These are phyloP conservation scores for Datura wrightii DNA, from an alignment of 257 asterid genomes.

Conservation along the genomic window DNA sequence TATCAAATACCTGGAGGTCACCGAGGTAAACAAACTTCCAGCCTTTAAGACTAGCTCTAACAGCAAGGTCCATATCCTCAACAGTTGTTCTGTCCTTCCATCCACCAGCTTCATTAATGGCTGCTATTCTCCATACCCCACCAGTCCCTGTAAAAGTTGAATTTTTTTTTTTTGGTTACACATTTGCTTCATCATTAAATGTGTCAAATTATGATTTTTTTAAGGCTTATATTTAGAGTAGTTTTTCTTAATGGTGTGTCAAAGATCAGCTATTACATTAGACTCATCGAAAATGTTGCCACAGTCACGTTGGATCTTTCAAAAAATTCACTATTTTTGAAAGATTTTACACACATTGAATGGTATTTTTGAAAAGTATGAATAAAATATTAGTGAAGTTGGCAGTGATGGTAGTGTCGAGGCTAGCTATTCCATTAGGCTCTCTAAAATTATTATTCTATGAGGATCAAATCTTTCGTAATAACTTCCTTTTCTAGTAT, in stretches of 20 bases:
- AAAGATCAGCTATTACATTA: background rate
- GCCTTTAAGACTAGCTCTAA: slow-evolving; percentile 91
- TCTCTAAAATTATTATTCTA: background rate
- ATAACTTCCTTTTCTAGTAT: background rate
- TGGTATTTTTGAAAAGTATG: background rate
- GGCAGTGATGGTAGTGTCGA: too few species aligned
- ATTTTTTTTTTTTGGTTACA: background rate
- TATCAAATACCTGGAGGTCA: slow-evolving; percentile 70
- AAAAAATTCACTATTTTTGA: background rate
- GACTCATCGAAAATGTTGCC: background rate
- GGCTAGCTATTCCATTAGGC: background rate
- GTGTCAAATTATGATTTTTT: too few species aligned
- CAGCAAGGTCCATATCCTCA: slow-evolving; percentile 98
- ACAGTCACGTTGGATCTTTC: background rate
- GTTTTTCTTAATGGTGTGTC: background rate
- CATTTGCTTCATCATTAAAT: background rate
- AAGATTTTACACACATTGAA: background rate
- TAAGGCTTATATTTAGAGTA: too few species aligned
- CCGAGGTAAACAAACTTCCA: slow-evolving; percentile 93
- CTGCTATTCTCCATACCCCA: slow-evolving; percentile 93
- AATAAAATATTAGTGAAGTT: too few species aligned
- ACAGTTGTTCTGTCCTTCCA: slow-evolving; percentile 97
- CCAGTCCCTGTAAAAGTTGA: slow-evolving; percentile 13
- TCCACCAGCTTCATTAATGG: slow-evolving; percentile 94
- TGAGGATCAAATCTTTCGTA: background rate